Evolutionary conservation across 2,329 filamentous ascomycete species (phyloP), one percentile per base, ranked within the genome.

Genomic region (Tolypocladium ophioglossoides): DNA sequence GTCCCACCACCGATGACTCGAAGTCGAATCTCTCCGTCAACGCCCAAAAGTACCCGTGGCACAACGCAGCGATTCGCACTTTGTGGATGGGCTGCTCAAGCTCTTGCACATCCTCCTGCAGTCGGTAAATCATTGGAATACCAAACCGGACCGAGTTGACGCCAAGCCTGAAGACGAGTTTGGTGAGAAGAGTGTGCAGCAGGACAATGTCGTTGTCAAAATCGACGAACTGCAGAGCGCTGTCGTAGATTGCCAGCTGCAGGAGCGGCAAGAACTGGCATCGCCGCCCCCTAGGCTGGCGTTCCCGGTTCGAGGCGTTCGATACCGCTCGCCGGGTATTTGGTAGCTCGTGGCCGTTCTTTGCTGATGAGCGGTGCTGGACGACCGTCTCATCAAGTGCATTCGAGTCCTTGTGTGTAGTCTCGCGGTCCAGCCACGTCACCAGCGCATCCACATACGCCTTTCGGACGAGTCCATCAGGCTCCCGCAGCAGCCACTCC

Each of bases 161-260:
- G 4, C 92, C 91, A 1, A 96, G 77, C 54, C 83, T 84, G 55
- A 83, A 78, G 10, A 90, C 80, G n/a, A 96, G 76, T 54, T 82
- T 88, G 12, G 82, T 76, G 39, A 96, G 78, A 12, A 96, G 76
- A 4, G 90, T 75, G 64, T 96, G 90, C 10, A 95, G 74, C 16
- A 95, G 72, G 32, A 89, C 72, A 34, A 95, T 79, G 61, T 95
- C 90, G 0, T 82, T 77, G 57, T 94, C 87, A 47, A 80, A 85
- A 30, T 85, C 79, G 24, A 88, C 77, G 59, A 77, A 83, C 62
- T 94, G 86, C 24, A 92, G 72, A 9, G 89, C 87, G 60, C 88
- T 89, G 67, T 97, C 92, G 68, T 95, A 96, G n/a, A 94, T 80
- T 51, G 87, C 85, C 47, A 96, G 77, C 70, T 96, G 91, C 3